Base-by-base conservation (phyloP, 2,329 filamentous ascomycete genomes). In the Fusarium concolor region DNA sequence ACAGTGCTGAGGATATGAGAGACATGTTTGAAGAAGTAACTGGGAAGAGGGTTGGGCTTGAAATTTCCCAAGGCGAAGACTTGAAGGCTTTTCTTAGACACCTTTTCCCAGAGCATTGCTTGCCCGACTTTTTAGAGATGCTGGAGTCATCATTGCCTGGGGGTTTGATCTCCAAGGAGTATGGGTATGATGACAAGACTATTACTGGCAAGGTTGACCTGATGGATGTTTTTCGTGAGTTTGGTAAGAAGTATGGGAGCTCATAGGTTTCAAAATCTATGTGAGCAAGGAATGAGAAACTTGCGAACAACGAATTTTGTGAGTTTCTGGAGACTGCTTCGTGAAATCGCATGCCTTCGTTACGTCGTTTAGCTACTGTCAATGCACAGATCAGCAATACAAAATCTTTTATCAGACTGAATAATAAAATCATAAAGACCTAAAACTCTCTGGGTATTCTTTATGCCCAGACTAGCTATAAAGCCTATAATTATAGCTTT, bases 81-180 rank as follows among this genome's bases (percentile, higher is more conserved):
- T 62, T 79, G 2, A 61, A 62, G 0, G 60, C 53, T 3, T 76
- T 69, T 37, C 75, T 68, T 15, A 52, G 55, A 3, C 54, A 71
- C 15, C 43, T 67, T 2, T 51, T 76, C 3, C 74, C 70, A 3
- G 55, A 64, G 17, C 22, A 50, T 1, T 62, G 71, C 14, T 68
- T 72, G 4, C 50, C 63, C 18, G 72, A 74, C 18, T 66, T 76
- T n/a, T 70, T 74, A 9, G 73, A 74, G 45, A 75, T 78, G 68
- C 71, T 69, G 2, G 67, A 52, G 4, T 67, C 74, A 17, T 59
- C 62, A 4, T 43, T 76, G 9, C 70, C 73, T 3, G 76, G 74
- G 7, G 77, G 77, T 3, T 65, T 73, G 17, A 67, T 74, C 45
- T 55, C 62, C 1, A 57, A 54, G 5, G 72, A 76, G 5, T 76